phyloP scores from a whole-genome alignment of 2,329 filamentous ascomycete genomes.

The Cladosporium sp. region DNA sequence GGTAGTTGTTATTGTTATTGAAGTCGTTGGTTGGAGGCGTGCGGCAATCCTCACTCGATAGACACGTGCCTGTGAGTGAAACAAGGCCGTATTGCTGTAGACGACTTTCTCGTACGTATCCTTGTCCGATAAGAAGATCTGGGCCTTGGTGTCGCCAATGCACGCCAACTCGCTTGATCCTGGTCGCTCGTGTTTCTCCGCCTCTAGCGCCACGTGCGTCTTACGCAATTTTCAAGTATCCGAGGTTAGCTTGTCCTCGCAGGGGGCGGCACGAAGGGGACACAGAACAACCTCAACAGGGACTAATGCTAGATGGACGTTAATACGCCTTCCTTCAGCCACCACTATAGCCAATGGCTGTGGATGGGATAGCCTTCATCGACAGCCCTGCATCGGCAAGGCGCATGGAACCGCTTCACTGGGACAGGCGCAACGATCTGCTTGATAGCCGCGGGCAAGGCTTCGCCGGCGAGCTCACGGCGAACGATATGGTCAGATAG shows the following conservation, averaged over 20 bases:
- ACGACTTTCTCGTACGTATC: not conserved
- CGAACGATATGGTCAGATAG: not conserved
- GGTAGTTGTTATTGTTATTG: not conserved
- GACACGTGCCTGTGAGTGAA: constrained; percentile 1
- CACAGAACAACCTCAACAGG: not conserved
- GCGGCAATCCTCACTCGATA: not conserved
- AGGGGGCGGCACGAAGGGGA: not conserved
- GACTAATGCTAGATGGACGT: not conserved
- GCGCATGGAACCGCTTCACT: not conserved
- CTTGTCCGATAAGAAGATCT: not conserved
- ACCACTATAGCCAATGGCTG: not conserved
- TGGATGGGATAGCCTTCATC: not conserved
- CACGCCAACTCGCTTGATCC: not conserved
- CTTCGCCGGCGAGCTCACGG: constrained; percentile 5
- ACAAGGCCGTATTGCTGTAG: not conserved
- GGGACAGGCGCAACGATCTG: constrained; percentile 2
- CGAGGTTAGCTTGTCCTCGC: not conserved
- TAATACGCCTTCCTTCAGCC: not conserved
- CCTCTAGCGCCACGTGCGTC: not conserved
- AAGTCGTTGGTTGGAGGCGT: not conserved
- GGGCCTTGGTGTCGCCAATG: not conserved
- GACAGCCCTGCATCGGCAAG: constrained; percentile 8
- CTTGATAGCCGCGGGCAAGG: constrained; percentile 3
- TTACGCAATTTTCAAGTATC: not conserved
- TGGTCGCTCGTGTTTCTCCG: constrained; percentile 1